A percentile compares a stretch with the other conserved stretches of the same genome.
phyloP scores from a whole-genome alignment of 2,329 filamentous ascomycete genomes.

The Lizonia empirigonia region DNA sequence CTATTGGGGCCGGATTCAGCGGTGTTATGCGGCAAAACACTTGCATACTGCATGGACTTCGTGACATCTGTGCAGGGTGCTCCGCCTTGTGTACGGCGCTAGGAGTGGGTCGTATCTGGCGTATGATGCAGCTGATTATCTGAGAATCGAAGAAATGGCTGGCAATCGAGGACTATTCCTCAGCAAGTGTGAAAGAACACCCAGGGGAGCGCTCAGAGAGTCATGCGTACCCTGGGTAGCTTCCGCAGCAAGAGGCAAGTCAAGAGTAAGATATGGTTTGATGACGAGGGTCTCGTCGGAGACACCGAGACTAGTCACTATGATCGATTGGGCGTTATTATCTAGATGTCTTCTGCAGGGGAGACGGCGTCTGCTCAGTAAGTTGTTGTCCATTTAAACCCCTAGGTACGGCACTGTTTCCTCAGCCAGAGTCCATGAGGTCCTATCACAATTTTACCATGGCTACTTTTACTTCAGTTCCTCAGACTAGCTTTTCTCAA shows the following conservation, averaged over 20 bases:
- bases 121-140: background rate
- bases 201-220: background rate
- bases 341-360: slow-evolving; percentile 1
- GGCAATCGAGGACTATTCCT: background rate
- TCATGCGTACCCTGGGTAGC: slow-evolving; percentile 1
- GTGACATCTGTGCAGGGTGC: background rate
- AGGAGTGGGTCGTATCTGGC: background rate
- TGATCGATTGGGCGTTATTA: slow-evolving; percentile 3
- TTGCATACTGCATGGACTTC: background rate
- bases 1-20: background rate
- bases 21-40: background rate
- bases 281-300: background rate
- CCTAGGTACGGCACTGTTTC: background rate
- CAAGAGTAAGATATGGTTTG: background rate
- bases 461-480: background rate
- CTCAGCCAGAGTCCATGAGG: slow-evolving; percentile 4
- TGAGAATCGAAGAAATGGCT: background rate
- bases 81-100: background rate
- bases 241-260: background rate
- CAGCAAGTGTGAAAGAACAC: background rate
- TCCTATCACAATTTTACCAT: background rate
- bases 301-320: background rate
- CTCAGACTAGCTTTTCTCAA: background rate
- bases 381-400: slow-evolving; percentile 7
- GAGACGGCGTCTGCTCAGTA: background rate